Conservation (phyloP, 169 alveolate species). For the Plasmodium blacklocki region DNA sequence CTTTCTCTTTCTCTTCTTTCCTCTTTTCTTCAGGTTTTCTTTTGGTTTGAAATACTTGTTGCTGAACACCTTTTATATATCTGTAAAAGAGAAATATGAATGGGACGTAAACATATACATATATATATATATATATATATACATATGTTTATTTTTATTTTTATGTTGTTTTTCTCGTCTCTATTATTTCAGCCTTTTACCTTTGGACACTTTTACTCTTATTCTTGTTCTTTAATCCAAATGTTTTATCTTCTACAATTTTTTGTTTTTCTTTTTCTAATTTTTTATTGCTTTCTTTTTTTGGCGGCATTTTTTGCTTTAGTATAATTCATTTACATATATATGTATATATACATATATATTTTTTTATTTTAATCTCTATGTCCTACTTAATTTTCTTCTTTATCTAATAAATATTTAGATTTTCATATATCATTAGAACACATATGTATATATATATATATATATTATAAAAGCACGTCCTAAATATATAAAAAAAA, state of each 20-base stretch:
- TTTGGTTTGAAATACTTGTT: conserved; percentile 85
- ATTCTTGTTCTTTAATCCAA: conserved; percentile 98
- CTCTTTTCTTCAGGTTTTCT: conserved; percentile 85
- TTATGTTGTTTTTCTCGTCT: too few species aligned
- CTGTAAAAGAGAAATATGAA: conserved; percentile 23
- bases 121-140: not conserved
- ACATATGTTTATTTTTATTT: conserved; percentile 4
- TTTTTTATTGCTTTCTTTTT: conserved; percentile 91
- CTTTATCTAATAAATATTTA: too few species aligned
- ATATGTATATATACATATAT: too few species aligned
- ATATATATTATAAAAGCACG: too few species aligned
- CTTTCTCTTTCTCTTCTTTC: conserved; percentile 95
- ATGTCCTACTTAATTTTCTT: too few species aligned
- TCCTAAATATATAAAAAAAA: too few species aligned
- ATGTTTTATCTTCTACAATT: conserved; percentile 98
- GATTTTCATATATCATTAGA: too few species aligned
- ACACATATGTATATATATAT: too few species aligned
- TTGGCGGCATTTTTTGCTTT: conserved; percentile 84
- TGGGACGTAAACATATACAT: not conserved
- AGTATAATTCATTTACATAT: too few species aligned
- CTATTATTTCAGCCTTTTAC: conserved; percentile 80
- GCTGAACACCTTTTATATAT: conserved; percentile 87
- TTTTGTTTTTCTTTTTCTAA: conserved; percentile 96
- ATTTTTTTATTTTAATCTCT: too few species aligned
- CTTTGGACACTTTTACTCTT: conserved; percentile 97